Evolutionary conservation across 2,329 filamentous ascomycete species (phyloP).

Genomic region (Blastomyces emzantsi): DNA sequence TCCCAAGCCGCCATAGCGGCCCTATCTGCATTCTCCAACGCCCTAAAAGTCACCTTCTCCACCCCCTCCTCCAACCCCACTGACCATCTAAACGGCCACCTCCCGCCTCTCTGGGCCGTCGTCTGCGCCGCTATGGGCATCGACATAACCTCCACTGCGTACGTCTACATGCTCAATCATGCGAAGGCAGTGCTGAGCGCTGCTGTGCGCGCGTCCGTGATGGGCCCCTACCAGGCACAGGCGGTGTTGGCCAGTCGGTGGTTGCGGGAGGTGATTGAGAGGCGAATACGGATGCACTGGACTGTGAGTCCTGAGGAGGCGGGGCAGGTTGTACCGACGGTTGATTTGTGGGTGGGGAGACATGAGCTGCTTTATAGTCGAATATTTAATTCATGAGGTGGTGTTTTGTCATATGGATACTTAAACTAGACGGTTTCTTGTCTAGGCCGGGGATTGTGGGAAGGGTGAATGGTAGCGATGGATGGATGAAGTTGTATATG

Average conservation of each 20-base stretch:
- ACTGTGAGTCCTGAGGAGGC: slow-evolving; percentile 45
- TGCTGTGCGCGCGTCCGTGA: slow-evolving; percentile 53
- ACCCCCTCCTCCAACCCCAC: not conserved
- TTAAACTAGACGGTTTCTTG: not conserved
- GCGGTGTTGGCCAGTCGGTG: slow-evolving; percentile 46
- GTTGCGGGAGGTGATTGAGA: slow-evolving; percentile 45
- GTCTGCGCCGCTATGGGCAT: slow-evolving; percentile 47
- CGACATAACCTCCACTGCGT: slow-evolving; percentile 45
- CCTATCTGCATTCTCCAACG: slow-evolving; percentile 32
- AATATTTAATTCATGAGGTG: slow-evolving; percentile 55
- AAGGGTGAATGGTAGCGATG: not conserved
- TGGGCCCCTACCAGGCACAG: slow-evolving; percentile 58
- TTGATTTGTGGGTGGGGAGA: slow-evolving; percentile 57
- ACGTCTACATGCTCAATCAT: slow-evolving; percentile 56
- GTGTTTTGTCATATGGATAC: not conserved
- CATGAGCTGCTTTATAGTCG: slow-evolving; percentile 58
- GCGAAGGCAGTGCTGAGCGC: slow-evolving; percentile 55
- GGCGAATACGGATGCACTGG: slow-evolving; percentile 43
- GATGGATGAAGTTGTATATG: not conserved
- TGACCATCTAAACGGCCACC: slow-evolving; percentile 43
- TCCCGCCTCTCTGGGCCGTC: slow-evolving; percentile 53
- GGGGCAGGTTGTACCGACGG: slow-evolving; percentile 50
- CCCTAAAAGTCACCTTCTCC: slow-evolving; percentile 24
- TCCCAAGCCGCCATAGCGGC: slow-evolving; percentile 21
- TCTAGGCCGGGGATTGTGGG: not conserved